phyloP scores from a whole-genome alignment of 1,139 yeast species.

The Geotrichum fermentans region DNA sequence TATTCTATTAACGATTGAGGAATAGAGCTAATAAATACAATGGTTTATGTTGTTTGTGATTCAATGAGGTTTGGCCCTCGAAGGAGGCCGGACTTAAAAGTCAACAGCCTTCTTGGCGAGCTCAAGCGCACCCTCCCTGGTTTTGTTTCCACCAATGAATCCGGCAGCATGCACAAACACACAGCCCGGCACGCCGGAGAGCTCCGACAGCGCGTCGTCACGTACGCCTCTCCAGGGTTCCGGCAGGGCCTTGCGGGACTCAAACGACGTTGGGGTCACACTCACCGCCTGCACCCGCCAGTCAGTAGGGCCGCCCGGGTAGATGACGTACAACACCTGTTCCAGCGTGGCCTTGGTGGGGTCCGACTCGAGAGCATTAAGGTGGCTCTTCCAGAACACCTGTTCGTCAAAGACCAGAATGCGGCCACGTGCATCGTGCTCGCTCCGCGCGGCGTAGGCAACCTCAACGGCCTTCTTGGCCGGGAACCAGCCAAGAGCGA shows the following conservation, averaged over 20 bases:
- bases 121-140: slow-evolving; percentile 69
- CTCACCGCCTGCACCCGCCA: slow-evolving; percentile 95
- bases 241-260: slow-evolving; percentile 81
- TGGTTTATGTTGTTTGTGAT: too few species aligned
- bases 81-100: too few species aligned
- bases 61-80: too few species aligned
- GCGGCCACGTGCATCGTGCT: slow-evolving; percentile 47
- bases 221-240: slow-evolving; percentile 91
- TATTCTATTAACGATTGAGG: too few species aligned
- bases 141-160: slow-evolving; percentile 89
- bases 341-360: slow-evolving; percentile 38
- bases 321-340: slow-evolving; percentile 68
- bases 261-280: slow-evolving; percentile 65
- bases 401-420: slow-evolving; percentile 66
- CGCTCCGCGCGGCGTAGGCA: slow-evolving; percentile 48
- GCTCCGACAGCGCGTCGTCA: slow-evolving; percentile 69
- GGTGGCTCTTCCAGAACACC: slow-evolving; percentile 94
- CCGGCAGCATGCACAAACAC: slow-evolving; percentile 95
- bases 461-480: slow-evolving; percentile 71
- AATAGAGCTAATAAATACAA: too few species aligned
- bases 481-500: slow-evolving; percentile 87
- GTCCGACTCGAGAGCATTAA: slow-evolving; percentile 63
- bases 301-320: slow-evolving; percentile 54
- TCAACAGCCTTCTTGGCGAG: slow-evolving; percentile 60
- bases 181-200: slow-evolving; percentile 77